Evolutionary conservation across 495 filamentous ascomycete genomes (phyloP).

Genomic region (Tuber magnatum): DNA sequence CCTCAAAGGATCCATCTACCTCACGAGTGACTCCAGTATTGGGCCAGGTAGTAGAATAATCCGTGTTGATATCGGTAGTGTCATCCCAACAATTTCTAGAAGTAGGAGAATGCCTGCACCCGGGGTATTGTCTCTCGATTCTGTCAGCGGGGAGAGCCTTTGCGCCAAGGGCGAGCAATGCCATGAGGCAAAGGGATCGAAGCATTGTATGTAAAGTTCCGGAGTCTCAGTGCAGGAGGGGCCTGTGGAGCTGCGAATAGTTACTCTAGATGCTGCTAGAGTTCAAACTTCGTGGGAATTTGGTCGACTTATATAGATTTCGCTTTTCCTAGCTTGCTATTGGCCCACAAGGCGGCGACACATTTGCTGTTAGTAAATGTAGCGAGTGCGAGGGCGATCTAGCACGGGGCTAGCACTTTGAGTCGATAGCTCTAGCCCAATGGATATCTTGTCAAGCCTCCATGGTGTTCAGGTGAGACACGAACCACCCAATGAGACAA

Average conservation of each 20-base stretch:
- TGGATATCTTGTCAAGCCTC: neutral
- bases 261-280: neutral
- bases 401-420: neutral
- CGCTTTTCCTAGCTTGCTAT: neutral
- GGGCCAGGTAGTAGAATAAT: constrained; percentile 49
- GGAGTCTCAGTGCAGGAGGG: neutral
- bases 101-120: constrained; percentile 43
- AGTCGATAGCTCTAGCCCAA: neutral
- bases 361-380: neutral
- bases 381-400: neutral
- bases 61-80: constrained; percentile 50
- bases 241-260: neutral
- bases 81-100: constrained; percentile 44
- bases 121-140: neutral
- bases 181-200: neutral
- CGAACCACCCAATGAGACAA: neutral
- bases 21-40: constrained; percentile 47
- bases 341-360: neutral
- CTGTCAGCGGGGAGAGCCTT: constrained; percentile 12
- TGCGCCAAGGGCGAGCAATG: constrained; percentile 12
- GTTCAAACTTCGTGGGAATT: neutral
- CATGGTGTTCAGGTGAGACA: neutral
- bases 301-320: neutral
- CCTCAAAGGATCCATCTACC: constrained; percentile 17
- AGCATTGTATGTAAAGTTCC: neutral